Evolutionary conservation across 2,329 filamentous ascomycete species (phyloP).

Genomic region (Trichoderma koningii): DNA sequence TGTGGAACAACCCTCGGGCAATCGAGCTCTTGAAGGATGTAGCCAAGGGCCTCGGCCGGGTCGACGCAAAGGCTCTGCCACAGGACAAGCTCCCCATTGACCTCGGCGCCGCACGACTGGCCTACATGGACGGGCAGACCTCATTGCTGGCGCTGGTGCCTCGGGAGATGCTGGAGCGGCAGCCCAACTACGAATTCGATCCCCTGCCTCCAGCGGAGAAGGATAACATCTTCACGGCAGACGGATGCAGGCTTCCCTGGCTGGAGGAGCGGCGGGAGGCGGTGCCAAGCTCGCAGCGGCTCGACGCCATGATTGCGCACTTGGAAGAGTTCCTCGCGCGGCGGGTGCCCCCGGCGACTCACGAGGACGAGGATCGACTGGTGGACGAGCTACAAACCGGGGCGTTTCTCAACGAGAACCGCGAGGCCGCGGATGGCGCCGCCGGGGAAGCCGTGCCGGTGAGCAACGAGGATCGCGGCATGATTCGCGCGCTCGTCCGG

Average conservation of each 20-base stretch:
- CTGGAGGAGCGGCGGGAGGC: constrained; percentile 29
- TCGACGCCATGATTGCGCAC: constrained; percentile 30
- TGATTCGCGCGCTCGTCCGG: constrained; percentile 35
- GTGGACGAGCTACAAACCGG: background rate
- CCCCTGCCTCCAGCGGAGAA: constrained; percentile 70
- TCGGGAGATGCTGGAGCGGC: constrained; percentile 60
- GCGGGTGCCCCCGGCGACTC: constrained; percentile 28
- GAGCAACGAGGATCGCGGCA: constrained; percentile 34
- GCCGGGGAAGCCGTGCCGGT: constrained; percentile 37
- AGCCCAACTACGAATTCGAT: constrained; percentile 76
- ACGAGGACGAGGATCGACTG: constrained; percentile 23
- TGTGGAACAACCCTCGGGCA: constrained; percentile 81
- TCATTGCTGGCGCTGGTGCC: constrained; percentile 71
- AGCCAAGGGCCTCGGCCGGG: constrained; percentile 56
- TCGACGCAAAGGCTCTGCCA: constrained; percentile 45
- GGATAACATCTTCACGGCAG: constrained; percentile 54
- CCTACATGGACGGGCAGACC: constrained; percentile 75
- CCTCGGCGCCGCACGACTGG: constrained; percentile 67
- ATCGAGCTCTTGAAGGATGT: constrained; percentile 69
- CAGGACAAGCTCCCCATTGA: constrained; percentile 44
- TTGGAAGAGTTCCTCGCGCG: constrained; percentile 37
- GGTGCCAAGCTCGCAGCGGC: constrained; percentile 31
- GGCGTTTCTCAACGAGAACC: background rate
- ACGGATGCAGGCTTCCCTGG: constrained; percentile 50
- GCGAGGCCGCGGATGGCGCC: constrained; percentile 13